phyloP scores from a whole-genome alignment of 129 eudicot genomes.

The Tagetes patula region DNA sequence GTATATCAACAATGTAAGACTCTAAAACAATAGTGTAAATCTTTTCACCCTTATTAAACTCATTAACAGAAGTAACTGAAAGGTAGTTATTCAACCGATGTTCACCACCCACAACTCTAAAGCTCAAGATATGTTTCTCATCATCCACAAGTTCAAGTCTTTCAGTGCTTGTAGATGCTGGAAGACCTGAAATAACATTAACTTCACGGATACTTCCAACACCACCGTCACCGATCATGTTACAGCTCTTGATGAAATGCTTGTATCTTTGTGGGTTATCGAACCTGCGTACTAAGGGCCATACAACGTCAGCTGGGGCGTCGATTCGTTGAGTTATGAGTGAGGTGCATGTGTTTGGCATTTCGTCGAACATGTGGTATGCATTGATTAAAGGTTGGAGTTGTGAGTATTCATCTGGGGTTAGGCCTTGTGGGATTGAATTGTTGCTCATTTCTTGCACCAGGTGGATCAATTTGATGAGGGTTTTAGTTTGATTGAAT shows the following conservation, averaged over 20 bases:
- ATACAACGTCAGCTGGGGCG: conserved; percentile 69
- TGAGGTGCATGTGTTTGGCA: conserved; percentile 88
- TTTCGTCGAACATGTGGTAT: conserved; percentile 63
- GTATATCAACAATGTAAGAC: conserved; percentile 85
- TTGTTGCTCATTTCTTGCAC: too few relatives aligned
- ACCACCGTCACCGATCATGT: conserved; percentile 61
- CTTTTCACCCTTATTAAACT: conserved; percentile 42
- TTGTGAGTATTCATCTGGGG: conserved; percentile 51
- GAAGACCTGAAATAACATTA: conserved; percentile 85
- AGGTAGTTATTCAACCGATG: conserved; percentile 73
- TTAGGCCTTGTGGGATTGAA: conserved; percentile 50
- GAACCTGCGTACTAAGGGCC: conserved; percentile 80
- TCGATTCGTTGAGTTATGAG: conserved; percentile 81
- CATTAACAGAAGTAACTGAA: conserved; percentile 88
- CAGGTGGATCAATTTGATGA: background rate
- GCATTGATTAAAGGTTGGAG: conserved; percentile 55
- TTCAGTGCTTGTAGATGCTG: conserved; percentile 91
- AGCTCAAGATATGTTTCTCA: conserved; percentile 61
- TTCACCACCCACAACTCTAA: conserved; percentile 86
- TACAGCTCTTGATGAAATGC: conserved; percentile 89
- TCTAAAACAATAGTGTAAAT: conserved; percentile 77
- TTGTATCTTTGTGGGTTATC: conserved; percentile 94
- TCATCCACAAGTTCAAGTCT: conserved; percentile 81
- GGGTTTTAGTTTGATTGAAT: conserved; percentile 17
- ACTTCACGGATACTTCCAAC: conserved; percentile 80